Evolutionary conservation across 139 green algal genomes (phyloP).

Genomic region (Bryopsis sp.): DNA sequence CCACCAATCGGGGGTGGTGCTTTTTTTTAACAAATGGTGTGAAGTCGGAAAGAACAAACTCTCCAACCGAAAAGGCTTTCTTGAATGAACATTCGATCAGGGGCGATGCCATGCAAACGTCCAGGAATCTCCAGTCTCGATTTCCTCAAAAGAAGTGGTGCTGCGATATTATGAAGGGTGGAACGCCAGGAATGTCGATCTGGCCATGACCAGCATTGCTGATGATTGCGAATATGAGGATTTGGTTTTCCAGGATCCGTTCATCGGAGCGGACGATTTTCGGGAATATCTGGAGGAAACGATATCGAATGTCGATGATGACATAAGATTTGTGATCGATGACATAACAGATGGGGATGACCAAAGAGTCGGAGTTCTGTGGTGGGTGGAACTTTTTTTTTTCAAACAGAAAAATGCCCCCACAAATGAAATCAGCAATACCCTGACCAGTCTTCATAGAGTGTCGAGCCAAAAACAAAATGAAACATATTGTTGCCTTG

Average conservation of each 20-base stretch:
- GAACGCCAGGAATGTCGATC: background rate
- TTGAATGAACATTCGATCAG: too few species aligned
- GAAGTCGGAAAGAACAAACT: too few species aligned
- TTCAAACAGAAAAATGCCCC: background rate
- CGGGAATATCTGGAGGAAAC: constrained; percentile 1
- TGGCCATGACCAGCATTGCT: background rate
- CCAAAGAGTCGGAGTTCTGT: constrained; percentile 47
- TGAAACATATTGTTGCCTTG: too few species aligned
- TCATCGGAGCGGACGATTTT: background rate
- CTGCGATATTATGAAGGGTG: background rate
- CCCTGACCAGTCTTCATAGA: background rate
- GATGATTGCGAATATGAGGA: constrained; percentile 16
- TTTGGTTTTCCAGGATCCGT: constrained; percentile 3
- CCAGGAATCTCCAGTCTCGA: too few species aligned
- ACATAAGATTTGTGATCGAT: constrained; percentile 68
- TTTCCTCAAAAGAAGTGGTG: too few species aligned
- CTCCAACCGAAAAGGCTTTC: too few species aligned
- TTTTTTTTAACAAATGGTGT: too few species aligned
- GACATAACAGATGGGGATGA: constrained; percentile 50
- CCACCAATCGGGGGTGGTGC: too few species aligned
- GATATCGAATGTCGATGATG: constrained; percentile 17
- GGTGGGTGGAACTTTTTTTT: constrained; percentile 31
- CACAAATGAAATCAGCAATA: background rate
- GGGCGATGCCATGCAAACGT: too few species aligned
- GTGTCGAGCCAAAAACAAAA: too few species aligned